These are phyloP conservation scores for Euphorbia pulcherrima DNA, from an alignment of 345 rosid genomes.

Conservation along the genomic window DNA sequence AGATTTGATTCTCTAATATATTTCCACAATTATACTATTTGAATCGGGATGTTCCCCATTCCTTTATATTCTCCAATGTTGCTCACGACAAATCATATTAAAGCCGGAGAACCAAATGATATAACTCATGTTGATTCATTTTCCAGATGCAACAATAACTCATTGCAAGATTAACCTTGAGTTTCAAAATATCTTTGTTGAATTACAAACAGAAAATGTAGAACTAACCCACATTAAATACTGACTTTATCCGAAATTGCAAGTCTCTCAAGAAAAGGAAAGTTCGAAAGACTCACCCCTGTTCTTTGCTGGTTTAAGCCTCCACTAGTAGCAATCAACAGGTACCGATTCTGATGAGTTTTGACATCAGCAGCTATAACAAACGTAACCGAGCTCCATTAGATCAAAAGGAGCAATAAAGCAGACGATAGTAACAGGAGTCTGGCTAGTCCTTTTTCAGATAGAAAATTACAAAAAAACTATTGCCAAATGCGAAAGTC, in stretches of 20 bases:
- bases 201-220: not conserved
- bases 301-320: constrained; percentile 93
- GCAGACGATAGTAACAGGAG: not conserved
- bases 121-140: not conserved
- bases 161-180: not conserved
- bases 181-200: not conserved
- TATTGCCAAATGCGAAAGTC: not conserved
- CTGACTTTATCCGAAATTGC: not conserved
- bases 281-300: constrained; percentile 52
- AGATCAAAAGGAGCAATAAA: not conserved
- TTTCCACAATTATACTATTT: not conserved
- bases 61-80: not conserved
- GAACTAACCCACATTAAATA: not conserved
- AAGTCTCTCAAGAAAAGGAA: not conserved
- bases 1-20: not conserved
- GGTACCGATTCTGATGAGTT: constrained; percentile 53
- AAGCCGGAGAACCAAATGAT: not conserved
- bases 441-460: not conserved
- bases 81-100: not conserved
- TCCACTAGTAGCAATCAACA: constrained; percentile 87
- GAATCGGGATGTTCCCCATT: not conserved
- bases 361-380: constrained; percentile 47
- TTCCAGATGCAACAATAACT: not conserved
- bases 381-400: constrained; percentile 17
- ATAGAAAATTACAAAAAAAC: not conserved